Evolutionary conservation across 129 eudicot genomes (phyloP), one percentile per base, ranked within the genome.

Genomic region (Helianthus annuus): DNA sequence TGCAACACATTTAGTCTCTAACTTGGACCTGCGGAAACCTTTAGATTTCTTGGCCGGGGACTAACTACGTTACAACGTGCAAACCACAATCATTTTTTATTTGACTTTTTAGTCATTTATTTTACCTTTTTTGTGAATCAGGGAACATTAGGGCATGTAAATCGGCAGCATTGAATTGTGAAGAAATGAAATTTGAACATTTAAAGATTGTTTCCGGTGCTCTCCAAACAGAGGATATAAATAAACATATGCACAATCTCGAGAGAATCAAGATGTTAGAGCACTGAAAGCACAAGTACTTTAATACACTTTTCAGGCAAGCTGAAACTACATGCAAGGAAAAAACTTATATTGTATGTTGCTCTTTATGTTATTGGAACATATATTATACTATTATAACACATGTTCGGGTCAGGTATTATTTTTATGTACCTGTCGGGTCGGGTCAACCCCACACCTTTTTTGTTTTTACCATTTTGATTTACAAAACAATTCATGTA

Each of bases 121-220:
- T 19, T 34, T 71, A 32, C 5, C 10, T 11, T 32, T 29, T 59
- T 5, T 32, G 64, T 32, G 39, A 54, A 54, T 56, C 65, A 94
- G 98, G 97, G 78, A 89, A 86, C 70, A 84, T 94, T 58, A 85
- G 59, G 79, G 89, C 86, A 11, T 94, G 97, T 76, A 94, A 76
- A 94, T 68, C 71, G 40, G 96, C 98, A 48, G 98, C 98, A 27
- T 77, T 90, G 64, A 90, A 83, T 79, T 84, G 92, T 72, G 98
- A 90, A 48, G 88, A 90, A 57, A 72, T 71, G 77, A 89, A 90
- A 72, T 86, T 85, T 62, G 93, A 87, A 70, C 87, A 87, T 6
- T 79, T 83, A 81, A 87, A 93, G 74, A 85, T 75, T 68, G 63
- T 68, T 5, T 75, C 77, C 22, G 87, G 89, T 19, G 82, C 19